Percentiles rank a stretch among this genome's conserved stretches.
phyloP scores from a whole-genome alignment of 306 rosid genomes.

The Lotus japonicus region DNA sequence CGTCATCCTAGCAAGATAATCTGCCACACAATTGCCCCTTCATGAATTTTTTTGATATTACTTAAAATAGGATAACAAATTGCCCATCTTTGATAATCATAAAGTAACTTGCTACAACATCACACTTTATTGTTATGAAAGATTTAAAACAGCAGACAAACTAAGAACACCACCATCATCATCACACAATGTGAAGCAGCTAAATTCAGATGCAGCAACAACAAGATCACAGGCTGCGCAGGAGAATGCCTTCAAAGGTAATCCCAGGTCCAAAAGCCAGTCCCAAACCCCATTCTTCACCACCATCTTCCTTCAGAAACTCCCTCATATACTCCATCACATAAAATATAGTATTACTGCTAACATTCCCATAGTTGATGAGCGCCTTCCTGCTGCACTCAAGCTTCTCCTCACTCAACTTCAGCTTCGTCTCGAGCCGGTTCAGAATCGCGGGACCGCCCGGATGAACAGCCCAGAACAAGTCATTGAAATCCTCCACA shows the following conservation, averaged over 20 bases:
- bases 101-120: too few relatives aligned
- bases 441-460: conserved; percentile 94
- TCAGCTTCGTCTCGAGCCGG: conserved; percentile 49
- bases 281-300: conserved; percentile 90
- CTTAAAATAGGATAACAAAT: too few relatives aligned
- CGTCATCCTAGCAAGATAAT: too few relatives aligned
- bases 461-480: conserved; percentile 97
- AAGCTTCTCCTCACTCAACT: conserved; percentile 51
- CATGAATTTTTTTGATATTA: too few relatives aligned
- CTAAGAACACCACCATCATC: too few relatives aligned
- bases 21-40: too few relatives aligned
- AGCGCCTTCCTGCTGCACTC: conserved; percentile 77
- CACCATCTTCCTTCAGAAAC: conserved; percentile 35
- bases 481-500: conserved; percentile 46
- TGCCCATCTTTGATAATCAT: too few relatives aligned
- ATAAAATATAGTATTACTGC: conserved; percentile 89
- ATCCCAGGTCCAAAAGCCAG: conserved; percentile 97
- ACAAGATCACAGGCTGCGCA: conserved; percentile 67
- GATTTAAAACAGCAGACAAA: too few relatives aligned
- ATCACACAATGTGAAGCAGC: not conserved
- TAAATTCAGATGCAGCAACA: not conserved
- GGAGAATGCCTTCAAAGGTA: conserved; percentile 92
- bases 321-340: conserved; percentile 89
- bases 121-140: too few relatives aligned
- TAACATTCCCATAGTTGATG: conserved; percentile 86